These are phyloP conservation scores for Gossypium rotundifolium DNA, from an alignment of 345 rosid species.

Conservation along the genomic window DNA sequence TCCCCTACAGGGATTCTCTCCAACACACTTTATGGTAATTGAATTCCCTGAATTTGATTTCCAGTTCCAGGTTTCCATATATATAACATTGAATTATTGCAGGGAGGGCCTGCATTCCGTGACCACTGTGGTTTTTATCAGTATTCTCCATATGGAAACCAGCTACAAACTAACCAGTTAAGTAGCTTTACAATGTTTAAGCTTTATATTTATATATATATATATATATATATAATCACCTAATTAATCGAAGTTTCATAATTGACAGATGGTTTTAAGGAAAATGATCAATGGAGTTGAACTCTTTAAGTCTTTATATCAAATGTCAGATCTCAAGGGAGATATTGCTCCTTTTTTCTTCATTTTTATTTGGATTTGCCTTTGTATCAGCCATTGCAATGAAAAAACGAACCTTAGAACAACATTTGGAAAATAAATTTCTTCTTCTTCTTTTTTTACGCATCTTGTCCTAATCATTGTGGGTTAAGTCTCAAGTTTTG, in stretches of 20 bases:
- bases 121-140: slow-evolving; percentile 33
- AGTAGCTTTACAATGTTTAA: slow-evolving; percentile 8
- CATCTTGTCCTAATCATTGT: background rate
- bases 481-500: background rate
- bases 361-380: no score
- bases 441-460: background rate
- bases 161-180: slow-evolving; percentile 46
- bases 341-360: no score
- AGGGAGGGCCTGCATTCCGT: slow-evolving; percentile 48
- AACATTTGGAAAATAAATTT: background rate
- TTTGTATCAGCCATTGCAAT: no score
- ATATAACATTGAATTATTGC: slow-evolving; percentile 16
- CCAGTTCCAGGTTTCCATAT: background rate
- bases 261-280: slow-evolving; percentile 37
- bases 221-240: background rate
- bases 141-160: slow-evolving; percentile 39
- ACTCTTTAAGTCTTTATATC: no score
- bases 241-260: slow-evolving; percentile 8
- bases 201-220: no score
- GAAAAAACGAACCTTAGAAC: no score
- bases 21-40: slow-evolving; percentile 58
- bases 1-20: slow-evolving; percentile 56
- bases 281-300: background rate
- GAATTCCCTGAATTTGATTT: background rate
- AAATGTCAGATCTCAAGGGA: no score